These are phyloP conservation scores for Spizellomyces punctatus DNA, from an alignment of 192 early-diverging fungal species.

Conservation along the genomic window DNA sequence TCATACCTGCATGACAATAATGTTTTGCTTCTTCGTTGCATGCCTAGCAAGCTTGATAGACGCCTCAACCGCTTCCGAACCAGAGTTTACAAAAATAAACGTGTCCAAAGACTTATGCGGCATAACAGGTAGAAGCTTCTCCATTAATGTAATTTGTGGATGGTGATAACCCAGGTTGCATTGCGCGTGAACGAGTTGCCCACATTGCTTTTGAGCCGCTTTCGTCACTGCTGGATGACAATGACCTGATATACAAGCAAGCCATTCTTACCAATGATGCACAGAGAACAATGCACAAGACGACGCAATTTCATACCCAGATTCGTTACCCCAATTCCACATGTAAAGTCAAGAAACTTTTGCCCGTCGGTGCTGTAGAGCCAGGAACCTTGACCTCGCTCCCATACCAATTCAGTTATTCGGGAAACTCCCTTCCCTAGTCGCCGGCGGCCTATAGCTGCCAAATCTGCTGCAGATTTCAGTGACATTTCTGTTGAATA, in stretches of 20 bases:
- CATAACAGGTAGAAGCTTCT: conserved; percentile 26
- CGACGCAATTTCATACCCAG: neutral
- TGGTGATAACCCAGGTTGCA: conserved; percentile 13
- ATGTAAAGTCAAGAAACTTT: conserved; percentile 28
- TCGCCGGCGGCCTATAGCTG: conserved; percentile 18
- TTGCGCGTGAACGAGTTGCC: conserved; percentile 19
- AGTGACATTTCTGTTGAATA: too few species aligned
- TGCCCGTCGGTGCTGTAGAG: conserved; percentile 5
- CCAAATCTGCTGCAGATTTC: neutral
- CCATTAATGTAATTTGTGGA: conserved; percentile 7
- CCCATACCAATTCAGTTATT: conserved; percentile 14
- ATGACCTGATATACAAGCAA: conserved; percentile 10
- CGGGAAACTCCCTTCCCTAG: conserved; percentile 15
- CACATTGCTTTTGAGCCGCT: conserved; percentile 25
- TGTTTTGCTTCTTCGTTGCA: conserved; percentile 26
- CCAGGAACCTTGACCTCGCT: conserved; percentile 17
- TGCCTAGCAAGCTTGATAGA: conserved; percentile 24
- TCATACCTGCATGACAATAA: conserved; percentile 25
- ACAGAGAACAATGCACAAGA: neutral
- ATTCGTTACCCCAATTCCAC: conserved; percentile 28
- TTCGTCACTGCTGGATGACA: conserved; percentile 22
- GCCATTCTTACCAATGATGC: neutral
- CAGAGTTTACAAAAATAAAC: conserved; percentile 25
- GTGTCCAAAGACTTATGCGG: conserved; percentile 27
- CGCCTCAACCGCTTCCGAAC: conserved; percentile 21